Percentiles rank a stretch among this genome's conserved stretches.
Conservation (phyloP, 2,329 filamentous ascomycete genomes). For the Hymenoscyphus fraxineus region DNA sequence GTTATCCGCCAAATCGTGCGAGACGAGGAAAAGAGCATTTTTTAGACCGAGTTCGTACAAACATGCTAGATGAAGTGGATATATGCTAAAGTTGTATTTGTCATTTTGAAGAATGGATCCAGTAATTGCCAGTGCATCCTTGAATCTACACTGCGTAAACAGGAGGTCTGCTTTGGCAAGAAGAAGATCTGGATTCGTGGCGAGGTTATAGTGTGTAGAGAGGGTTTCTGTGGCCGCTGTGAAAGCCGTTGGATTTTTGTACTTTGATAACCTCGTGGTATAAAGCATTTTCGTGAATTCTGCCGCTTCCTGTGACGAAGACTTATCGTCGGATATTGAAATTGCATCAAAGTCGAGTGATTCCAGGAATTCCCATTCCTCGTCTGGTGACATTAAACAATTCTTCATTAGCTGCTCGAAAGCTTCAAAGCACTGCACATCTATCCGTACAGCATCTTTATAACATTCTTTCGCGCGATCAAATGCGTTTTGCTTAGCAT, state of each 20-base stretch:
- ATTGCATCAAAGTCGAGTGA: slow-evolving; percentile 86
- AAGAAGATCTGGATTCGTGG: slow-evolving; percentile 82
- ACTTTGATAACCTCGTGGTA: slow-evolving; percentile 92
- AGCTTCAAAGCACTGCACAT: slow-evolving; percentile 96
- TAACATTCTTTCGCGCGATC: slow-evolving; percentile 97
- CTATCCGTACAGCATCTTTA: slow-evolving; percentile 93
- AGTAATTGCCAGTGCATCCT: slow-evolving; percentile 79
- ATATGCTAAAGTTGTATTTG: slow-evolving; percentile 83
- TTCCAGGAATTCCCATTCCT: slow-evolving; percentile 69
- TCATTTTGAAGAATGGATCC: slow-evolving; percentile 77
- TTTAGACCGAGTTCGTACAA: slow-evolving; percentile 83
- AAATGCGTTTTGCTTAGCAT: slow-evolving; percentile 94
- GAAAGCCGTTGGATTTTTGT: slow-evolving; percentile 80
- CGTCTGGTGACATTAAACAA: slow-evolving; percentile 74
- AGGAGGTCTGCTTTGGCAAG: slow-evolving; percentile 85
- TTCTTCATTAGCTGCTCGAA: slow-evolving; percentile 99
- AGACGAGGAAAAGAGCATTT: slow-evolving; percentile 84
- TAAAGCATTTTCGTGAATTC: slow-evolving; percentile 96
- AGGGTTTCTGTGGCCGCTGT: slow-evolving; percentile 83
- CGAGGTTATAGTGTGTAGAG: slow-evolving; percentile 87
- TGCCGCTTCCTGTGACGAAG: slow-evolving; percentile 76
- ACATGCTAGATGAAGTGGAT: slow-evolving; percentile 88
- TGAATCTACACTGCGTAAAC: slow-evolving; percentile 92
- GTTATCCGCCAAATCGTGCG: slow-evolving; percentile 87
- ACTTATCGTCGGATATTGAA: slow-evolving; percentile 58